These are phyloP conservation scores for Cladosporium sphaerospermum DNA, from an alignment of 2,329 filamentous ascomycete species.

Conservation along the genomic window DNA sequence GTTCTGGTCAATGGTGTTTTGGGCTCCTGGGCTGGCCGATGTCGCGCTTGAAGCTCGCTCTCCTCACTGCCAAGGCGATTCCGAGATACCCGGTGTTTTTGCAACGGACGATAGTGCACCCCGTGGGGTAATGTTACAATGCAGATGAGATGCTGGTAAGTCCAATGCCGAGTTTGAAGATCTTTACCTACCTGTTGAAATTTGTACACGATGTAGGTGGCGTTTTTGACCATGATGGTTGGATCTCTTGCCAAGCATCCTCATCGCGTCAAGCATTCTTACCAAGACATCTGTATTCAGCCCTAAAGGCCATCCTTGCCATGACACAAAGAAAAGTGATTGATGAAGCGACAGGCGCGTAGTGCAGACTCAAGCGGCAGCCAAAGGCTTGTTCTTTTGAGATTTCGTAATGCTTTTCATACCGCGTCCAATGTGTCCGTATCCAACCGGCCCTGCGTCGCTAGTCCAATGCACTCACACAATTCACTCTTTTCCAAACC, in stretches of 20 bases:
- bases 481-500: conserved; percentile 8
- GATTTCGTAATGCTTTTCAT: neutral
- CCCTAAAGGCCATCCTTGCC: neutral
- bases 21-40: neutral
- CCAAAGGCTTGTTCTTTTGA: neutral
- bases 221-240: neutral
- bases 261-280: neutral
- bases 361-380: too few relatives aligned
- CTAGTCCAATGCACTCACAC: neutral
- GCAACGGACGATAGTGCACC: neutral
- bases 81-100: neutral
- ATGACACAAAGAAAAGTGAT: neutral
- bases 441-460: neutral
- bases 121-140: neutral
- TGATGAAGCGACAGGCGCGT: too few relatives aligned
- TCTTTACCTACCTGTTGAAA: neutral
- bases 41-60: neutral
- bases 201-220: neutral
- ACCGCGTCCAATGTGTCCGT: neutral
- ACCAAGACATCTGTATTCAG: neutral
- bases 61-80: neutral
- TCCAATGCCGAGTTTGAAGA: neutral
- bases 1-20: neutral
- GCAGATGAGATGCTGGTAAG: neutral
- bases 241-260: neutral